Conservation (phyloP, 306 rosid genomes). For the Cucumis melo region DNA sequence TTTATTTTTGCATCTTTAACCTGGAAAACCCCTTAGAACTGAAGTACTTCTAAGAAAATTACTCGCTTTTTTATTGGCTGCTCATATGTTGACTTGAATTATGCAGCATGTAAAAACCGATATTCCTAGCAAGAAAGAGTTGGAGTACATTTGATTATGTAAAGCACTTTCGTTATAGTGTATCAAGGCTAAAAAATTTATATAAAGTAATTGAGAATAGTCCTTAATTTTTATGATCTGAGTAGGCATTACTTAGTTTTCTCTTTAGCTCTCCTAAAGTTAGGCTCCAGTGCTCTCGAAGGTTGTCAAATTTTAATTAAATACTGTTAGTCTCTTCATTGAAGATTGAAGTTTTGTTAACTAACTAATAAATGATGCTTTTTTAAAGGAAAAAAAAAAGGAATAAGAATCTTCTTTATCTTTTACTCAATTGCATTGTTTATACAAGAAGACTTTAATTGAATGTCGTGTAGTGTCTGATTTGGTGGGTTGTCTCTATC, state of each 20-base stretch:
- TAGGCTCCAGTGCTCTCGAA: not conserved
- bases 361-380: not conserved
- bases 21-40: not conserved
- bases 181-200: not conserved
- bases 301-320: not conserved
- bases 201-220: not conserved
- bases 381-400: not conserved
- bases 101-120: not conserved
- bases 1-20: not conserved
- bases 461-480: not conserved
- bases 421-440: not conserved
- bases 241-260: not conserved
- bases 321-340: not conserved
- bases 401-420: not conserved
- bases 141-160: not conserved
- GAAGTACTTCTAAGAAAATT: not conserved
- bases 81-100: not conserved
- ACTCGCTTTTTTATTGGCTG: not conserved
- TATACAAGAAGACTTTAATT: not conserved
- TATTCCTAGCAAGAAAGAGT: not conserved
- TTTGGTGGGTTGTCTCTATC: not conserved
- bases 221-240: not conserved
- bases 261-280: not conserved
- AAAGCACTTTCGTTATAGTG: not conserved
- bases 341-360: not conserved